phyloP scores from a whole-genome alignment of 2,329 filamentous ascomycete genomes.

The Phaeoacremonium minimum region DNA sequence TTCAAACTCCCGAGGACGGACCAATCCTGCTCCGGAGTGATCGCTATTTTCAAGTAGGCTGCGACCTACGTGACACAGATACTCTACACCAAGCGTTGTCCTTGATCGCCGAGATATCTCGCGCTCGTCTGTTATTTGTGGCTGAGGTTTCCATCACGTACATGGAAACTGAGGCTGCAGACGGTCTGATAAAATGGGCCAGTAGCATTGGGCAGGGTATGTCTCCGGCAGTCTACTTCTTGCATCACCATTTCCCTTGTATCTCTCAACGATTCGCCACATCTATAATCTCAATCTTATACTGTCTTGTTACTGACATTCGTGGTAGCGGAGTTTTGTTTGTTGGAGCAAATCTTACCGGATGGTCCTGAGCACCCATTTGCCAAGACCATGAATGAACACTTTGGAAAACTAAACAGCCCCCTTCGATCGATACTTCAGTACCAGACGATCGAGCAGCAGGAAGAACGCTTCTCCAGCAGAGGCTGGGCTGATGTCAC shows the following conservation, averaged over 20 bases:
- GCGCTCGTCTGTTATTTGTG: constrained; percentile 68
- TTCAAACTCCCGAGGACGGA: constrained; percentile 33
- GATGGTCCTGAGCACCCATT: constrained; percentile 77
- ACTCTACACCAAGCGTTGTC: constrained; percentile 57
- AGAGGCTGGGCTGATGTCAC: constrained; percentile 64
- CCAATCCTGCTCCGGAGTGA: constrained; percentile 59
- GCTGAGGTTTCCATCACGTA: constrained; percentile 91
- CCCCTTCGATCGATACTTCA: constrained; percentile 69
- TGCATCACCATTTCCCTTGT: too few relatives aligned
- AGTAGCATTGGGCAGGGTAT: constrained; percentile 63
- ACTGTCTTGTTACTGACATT: too few relatives aligned
- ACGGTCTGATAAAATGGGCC: constrained; percentile 77
- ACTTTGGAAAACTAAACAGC: constrained; percentile 78
- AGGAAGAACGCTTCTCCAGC: constrained; percentile 61
- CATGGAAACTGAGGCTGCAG: constrained; percentile 71
- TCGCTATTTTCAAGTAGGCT: constrained; percentile 75
- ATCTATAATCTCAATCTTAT: constrained; percentile 9
- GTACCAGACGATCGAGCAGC: constrained; percentile 64
- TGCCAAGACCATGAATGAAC: constrained; percentile 76
- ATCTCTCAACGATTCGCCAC: not conserved
- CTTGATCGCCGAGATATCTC: constrained; percentile 49
- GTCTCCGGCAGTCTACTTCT: not conserved
- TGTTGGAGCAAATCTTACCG: constrained; percentile 83
- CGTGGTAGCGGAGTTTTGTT: constrained; percentile 77
- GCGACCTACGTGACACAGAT: constrained; percentile 68